Evolutionary conservation across 78 protist species (phyloP).

Genomic region (Dictyostelium brefeldianum): DNA sequence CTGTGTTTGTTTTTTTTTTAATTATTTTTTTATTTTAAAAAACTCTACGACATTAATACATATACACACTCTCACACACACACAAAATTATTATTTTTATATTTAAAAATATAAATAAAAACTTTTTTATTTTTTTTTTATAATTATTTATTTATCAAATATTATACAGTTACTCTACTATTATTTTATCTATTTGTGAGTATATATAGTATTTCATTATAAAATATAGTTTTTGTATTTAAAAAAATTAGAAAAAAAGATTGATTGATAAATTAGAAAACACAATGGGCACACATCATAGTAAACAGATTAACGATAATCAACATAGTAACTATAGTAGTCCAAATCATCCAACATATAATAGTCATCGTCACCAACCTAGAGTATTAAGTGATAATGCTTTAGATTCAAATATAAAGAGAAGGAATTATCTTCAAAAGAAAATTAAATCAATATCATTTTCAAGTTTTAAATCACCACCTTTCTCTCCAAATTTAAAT

Average conservation of each 20-base stretch:
- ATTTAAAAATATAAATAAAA: too few relatives aligned
- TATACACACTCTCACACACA: too few relatives aligned
- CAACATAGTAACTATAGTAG: background rate
- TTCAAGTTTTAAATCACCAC: slow-evolving; percentile 1
- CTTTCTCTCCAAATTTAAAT: background rate
- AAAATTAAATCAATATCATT: slow-evolving; percentile 14
- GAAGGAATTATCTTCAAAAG: background rate
- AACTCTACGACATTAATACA: too few relatives aligned
- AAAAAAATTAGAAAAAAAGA: background rate
- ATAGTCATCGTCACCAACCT: background rate
- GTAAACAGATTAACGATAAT: background rate
- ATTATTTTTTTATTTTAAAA: too few relatives aligned
- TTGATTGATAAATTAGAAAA: background rate
- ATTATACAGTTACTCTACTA: background rate
- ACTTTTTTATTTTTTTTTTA: background rate
- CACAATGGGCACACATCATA: background rate
- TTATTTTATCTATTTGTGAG: too few relatives aligned
- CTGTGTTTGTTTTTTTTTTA: too few relatives aligned
- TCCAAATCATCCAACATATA: background rate
- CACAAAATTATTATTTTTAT: too few relatives aligned
- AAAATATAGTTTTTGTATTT: background rate
- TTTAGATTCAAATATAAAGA: background rate
- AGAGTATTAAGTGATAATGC: background rate
- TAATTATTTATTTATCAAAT: background rate
- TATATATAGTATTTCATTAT: too few relatives aligned